Conservation (phyloP, 257 asterid genomes). For the Nicotiana noctiflora region DNA sequence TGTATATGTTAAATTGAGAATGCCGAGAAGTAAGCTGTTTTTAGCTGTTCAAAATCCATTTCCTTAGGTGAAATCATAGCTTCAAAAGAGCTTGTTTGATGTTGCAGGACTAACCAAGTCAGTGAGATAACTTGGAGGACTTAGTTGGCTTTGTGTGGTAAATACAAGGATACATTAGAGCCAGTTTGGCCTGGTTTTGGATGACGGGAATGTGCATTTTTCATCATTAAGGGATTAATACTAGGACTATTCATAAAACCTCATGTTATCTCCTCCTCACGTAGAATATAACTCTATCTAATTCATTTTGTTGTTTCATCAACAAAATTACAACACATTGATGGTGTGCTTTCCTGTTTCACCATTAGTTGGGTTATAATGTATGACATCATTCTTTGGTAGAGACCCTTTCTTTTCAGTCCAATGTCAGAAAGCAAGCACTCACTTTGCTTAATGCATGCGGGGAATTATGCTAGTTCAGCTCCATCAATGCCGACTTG, state of each 20-base stretch:
- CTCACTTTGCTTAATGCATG: neutral
- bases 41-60: neutral
- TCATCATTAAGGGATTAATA: neutral
- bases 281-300: neutral
- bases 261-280: neutral
- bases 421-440: neutral
- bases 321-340: constrained; percentile 1
- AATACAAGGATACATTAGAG: neutral
- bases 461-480: neutral
- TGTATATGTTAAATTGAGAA: neutral
- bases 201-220: neutral
- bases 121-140: neutral
- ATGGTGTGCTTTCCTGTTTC: neutral
- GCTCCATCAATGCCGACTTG: neutral
- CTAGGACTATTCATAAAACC: neutral
- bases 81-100: neutral
- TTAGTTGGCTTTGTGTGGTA: neutral
- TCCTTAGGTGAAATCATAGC: neutral
- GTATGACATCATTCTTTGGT: neutral
- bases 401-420: neutral
- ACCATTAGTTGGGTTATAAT: neutral
- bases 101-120: neutral
- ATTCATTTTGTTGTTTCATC: neutral
- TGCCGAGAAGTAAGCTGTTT: neutral
- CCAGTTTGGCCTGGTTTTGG: neutral